Evolutionary conservation across 2,329 filamentous ascomycete species (phyloP).

Genomic region (Elsinoe ampelina): DNA sequence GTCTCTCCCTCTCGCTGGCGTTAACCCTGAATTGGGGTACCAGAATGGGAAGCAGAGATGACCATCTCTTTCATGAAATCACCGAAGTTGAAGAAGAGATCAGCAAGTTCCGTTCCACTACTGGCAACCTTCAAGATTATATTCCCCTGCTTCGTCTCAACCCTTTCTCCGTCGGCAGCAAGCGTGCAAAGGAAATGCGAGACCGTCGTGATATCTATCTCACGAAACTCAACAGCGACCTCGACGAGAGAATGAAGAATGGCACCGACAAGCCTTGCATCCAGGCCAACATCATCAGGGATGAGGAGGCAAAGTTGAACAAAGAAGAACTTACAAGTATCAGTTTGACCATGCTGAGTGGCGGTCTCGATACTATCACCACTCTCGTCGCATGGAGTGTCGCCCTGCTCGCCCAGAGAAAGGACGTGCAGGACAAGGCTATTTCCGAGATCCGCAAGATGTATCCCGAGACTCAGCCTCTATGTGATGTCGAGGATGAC

Average conservation of each 20-base stretch:
- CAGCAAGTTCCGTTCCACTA: conserved; percentile 50
- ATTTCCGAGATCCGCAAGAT: conserved; percentile 47
- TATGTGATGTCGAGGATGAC: conserved; percentile 54
- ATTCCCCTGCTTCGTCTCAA: conserved; percentile 51
- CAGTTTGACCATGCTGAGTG: conserved; percentile 59
- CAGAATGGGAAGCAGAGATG: conserved; percentile 50
- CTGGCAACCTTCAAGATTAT: conserved; percentile 53
- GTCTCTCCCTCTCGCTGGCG: conserved; percentile 52
- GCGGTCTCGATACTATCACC: conserved; percentile 57
- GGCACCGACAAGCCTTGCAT: conserved; percentile 56
- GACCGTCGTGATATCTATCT: conserved; percentile 53
- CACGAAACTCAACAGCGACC: conserved; percentile 45
- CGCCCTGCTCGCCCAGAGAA: conserved; percentile 48
- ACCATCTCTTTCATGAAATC: conserved; percentile 53
- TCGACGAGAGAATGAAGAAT: conserved; percentile 52
- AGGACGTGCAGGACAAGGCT: conserved; percentile 55
- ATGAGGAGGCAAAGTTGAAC: conserved; percentile 54
- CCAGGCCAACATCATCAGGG: conserved; percentile 56
- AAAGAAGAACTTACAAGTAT: conserved; percentile 56
- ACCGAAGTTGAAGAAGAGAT: conserved; percentile 55
- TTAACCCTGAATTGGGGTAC: conserved; percentile 59
- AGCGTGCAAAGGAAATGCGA: conserved; percentile 51
- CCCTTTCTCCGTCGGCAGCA: conserved; percentile 50
- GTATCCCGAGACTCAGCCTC: conserved; percentile 43
- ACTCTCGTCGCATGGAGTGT: conserved; percentile 58